Evolutionary conservation across 2,329 filamentous ascomycete genomes (phyloP).

Genomic region (Fusarium decemcellulare): DNA sequence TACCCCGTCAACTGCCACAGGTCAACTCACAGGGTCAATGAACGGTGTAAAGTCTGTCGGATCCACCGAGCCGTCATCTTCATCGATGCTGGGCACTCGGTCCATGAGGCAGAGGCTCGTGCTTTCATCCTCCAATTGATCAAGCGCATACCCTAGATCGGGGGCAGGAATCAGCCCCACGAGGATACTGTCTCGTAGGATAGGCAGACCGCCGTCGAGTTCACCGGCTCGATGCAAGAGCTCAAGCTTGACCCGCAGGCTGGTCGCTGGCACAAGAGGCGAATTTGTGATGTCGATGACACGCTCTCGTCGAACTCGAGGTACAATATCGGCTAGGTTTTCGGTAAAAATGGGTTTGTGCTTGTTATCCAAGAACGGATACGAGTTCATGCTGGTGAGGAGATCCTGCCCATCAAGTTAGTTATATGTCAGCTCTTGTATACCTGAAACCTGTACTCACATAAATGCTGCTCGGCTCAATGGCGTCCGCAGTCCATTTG

Average conservation of each 20-base stretch:
- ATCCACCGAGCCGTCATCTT: slow-evolving; percentile 74
- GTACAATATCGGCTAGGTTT: slow-evolving; percentile 88
- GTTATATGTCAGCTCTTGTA: not conserved
- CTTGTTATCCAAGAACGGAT: slow-evolving; percentile 98
- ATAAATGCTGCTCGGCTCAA: slow-evolving; percentile 96
- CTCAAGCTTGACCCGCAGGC: slow-evolving; percentile 85
- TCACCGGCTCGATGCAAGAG: slow-evolving; percentile 88
- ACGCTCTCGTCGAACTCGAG: slow-evolving; percentile 79
- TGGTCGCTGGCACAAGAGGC: slow-evolving; percentile 81
- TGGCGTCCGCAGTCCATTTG: slow-evolving; percentile 98
- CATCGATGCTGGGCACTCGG: slow-evolving; percentile 72
- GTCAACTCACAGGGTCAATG: slow-evolving; percentile 82
- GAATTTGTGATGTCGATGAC: slow-evolving; percentile 91
- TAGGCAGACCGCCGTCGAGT: slow-evolving; percentile 91
- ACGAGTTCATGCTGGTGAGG: slow-evolving; percentile 96
- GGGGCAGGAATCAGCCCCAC: slow-evolving; percentile 94
- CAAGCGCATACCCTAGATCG: slow-evolving; percentile 92
- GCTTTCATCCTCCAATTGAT: slow-evolving; percentile 83
- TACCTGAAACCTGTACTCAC: slow-evolving; percentile 59
- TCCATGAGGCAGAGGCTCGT: slow-evolving; percentile 87
- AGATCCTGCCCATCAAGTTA: slow-evolving; percentile 73
- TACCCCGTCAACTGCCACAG: not conserved
- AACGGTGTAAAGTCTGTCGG: slow-evolving; percentile 90
- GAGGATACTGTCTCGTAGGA: slow-evolving; percentile 82
- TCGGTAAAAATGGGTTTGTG: slow-evolving; percentile 92